Conservation (phyloP, 768 basidiomycete genomes). For the Hypsizygus marmoreus region DNA sequence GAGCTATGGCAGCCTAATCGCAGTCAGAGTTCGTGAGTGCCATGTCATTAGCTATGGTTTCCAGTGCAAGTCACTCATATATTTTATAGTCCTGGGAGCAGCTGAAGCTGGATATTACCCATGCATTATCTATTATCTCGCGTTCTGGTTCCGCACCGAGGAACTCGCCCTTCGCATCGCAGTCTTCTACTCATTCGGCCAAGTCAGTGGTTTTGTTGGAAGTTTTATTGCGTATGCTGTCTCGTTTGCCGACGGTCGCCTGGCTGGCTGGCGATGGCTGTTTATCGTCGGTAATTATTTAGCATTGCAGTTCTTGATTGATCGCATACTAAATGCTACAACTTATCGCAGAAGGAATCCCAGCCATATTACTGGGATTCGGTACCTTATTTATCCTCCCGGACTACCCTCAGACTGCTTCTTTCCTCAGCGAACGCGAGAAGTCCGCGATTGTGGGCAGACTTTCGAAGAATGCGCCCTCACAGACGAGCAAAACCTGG, state of each 20-base stretch:
- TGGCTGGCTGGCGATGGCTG: slow-evolving; percentile 19
- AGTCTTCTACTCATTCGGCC: slow-evolving; percentile 16
- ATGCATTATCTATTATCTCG: slow-evolving; percentile 17
- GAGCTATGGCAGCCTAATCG: slow-evolving; percentile 10
- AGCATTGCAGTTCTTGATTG: background rate
- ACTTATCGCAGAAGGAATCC: slow-evolving; percentile 8
- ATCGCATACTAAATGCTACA: background rate
- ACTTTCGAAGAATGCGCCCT: slow-evolving; percentile 10
- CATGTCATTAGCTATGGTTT: background rate
- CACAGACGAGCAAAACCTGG: slow-evolving; percentile 13
- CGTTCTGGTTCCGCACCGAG: slow-evolving; percentile 17
- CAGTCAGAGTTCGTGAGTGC: slow-evolving; percentile 15
- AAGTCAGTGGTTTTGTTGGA: slow-evolving; percentile 15
- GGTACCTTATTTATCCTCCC: slow-evolving; percentile 12
- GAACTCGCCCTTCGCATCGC: slow-evolving; percentile 11
- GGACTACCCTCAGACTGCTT: slow-evolving; percentile 15
- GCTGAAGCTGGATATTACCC: slow-evolving; percentile 20
- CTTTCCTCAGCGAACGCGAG: slow-evolving; percentile 10
- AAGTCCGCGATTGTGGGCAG: slow-evolving; percentile 6
- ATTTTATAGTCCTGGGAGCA: slow-evolving; percentile 12
- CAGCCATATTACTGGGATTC: slow-evolving; percentile 13
- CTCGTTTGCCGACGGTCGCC: slow-evolving; percentile 13
- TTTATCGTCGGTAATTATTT: slow-evolving; percentile 11
- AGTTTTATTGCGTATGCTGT: slow-evolving; percentile 14
- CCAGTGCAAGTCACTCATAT: background rate